A percentile compares a stretch with the other conserved stretches of the same genome.
Evolutionary conservation across 2,329 filamentous ascomycete species (phyloP).

Genomic region (Colletotrichum graminicola): DNA sequence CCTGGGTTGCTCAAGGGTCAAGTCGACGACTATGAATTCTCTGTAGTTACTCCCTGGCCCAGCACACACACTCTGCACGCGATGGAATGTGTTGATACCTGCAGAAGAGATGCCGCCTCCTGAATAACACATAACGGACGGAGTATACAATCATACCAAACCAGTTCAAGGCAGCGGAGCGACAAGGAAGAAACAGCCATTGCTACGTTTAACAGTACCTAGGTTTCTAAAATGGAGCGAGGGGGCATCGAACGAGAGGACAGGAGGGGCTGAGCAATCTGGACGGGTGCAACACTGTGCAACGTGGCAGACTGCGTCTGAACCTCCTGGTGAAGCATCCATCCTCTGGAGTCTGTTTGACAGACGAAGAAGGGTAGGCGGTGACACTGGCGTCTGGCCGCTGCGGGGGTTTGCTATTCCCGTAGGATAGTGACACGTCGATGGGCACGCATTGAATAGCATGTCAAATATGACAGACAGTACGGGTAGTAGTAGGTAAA

Average conservation of each 20-base stretch:
- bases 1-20: too few species aligned
- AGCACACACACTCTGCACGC: slow-evolving; percentile 1
- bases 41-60: not conserved
- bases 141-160: slow-evolving; percentile 11
- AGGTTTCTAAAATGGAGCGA: not conserved
- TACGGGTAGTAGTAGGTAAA: not conserved
- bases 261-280: not conserved
- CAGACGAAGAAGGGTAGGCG: slow-evolving; percentile 5
- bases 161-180: not conserved
- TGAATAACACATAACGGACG: slow-evolving; percentile 40
- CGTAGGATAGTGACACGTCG: slow-evolving; percentile 14
- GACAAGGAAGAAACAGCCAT: not conserved
- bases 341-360: slow-evolving; percentile 1
- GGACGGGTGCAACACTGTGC: slow-evolving; percentile 15
- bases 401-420: slow-evolving; percentile 13
- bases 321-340: slow-evolving; percentile 19
- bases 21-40: not conserved
- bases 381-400: not conserved
- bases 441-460: slow-evolving; percentile 13
- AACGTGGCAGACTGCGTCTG: slow-evolving; percentile 31
- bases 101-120: slow-evolving; percentile 33
- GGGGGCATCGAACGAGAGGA: slow-evolving; percentile 1
- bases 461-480: slow-evolving; percentile 25
- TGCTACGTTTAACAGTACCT: too few species aligned
- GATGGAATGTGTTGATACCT: slow-evolving; percentile 19